phyloP scores from a whole-genome alignment of 208 protist species.

The Leishmania tarentolae region DNA sequence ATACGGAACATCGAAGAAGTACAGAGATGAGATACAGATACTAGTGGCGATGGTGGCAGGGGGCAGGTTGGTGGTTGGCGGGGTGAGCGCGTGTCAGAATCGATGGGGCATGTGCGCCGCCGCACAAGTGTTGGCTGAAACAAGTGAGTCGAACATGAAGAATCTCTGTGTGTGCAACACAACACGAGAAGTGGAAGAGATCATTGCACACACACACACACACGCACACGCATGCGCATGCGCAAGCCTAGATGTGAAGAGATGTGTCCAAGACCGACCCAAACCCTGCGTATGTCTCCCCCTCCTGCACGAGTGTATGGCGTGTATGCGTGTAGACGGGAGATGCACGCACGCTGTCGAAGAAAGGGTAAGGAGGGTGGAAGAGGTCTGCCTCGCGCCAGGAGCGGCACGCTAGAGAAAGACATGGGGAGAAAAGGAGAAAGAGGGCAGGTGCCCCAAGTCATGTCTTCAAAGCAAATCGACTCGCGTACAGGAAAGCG shows the following conservation, averaged over 20 bases:
- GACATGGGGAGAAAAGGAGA: background rate
- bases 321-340: background rate
- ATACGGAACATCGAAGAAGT: background rate
- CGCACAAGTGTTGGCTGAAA: background rate
- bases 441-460: background rate
- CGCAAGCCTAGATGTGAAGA: background rate
- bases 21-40: background rate
- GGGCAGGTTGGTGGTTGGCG: too few relatives aligned
- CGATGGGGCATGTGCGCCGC: background rate
- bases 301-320: background rate
- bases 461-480: background rate
- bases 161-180: background rate
- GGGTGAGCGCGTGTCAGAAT: background rate
- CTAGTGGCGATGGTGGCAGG: background rate
- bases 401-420: background rate
- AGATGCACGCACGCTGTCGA: background rate
- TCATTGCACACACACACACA: too few relatives aligned
- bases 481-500: background rate
- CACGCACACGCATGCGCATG: too few relatives aligned
- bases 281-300: background rate
- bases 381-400: background rate
- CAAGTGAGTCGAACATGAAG: background rate
- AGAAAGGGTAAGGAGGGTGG: background rate
- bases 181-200: background rate
- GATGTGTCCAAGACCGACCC: background rate